Conservation (phyloP, 148 eudicot genomes). For the Rhododendron ovatum region DNA sequence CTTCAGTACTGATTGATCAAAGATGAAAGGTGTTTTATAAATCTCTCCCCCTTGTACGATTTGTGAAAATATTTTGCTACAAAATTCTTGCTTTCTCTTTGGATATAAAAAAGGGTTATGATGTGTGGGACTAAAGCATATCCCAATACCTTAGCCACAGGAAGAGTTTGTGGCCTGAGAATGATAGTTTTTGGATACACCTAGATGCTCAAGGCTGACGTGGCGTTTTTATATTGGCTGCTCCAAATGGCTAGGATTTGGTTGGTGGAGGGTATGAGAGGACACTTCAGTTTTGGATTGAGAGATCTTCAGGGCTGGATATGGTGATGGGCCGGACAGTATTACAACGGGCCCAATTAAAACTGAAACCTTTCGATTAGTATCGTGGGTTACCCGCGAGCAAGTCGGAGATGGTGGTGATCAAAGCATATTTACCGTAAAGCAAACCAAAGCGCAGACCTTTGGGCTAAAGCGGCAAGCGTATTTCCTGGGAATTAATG, state of each 20-base stretch:
- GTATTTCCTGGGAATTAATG: too few relatives aligned
- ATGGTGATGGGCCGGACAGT: not conserved
- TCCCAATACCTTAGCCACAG: constrained; percentile 25
- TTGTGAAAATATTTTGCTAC: not conserved
- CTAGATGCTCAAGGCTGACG: constrained; percentile 29
- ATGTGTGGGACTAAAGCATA: not conserved
- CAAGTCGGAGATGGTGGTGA: too few relatives aligned
- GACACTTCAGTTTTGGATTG: not conserved
- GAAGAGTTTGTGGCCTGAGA: constrained; percentile 35
- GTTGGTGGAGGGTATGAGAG: constrained; percentile 1
- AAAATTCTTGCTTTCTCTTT: not conserved
- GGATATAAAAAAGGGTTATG: not conserved
- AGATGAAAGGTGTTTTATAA: not conserved
- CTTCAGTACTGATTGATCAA: not conserved
- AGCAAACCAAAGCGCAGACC: too few relatives aligned
- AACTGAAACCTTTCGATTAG: too few relatives aligned
- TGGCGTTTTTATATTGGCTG: constrained; percentile 23
- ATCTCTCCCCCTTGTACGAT: not conserved
- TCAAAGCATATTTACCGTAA: too few relatives aligned
- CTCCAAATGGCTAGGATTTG: constrained; percentile 34
- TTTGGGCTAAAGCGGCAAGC: too few relatives aligned
- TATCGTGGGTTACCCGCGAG: too few relatives aligned
- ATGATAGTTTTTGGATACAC: constrained; percentile 30
- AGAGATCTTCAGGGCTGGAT: not conserved
- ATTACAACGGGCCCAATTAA: not conserved